Evolutionary conservation across 495 filamentous ascomycete genomes (phyloP), one percentile per base, ranked within the genome.

Genomic region (Podospora pseudopauciseta): DNA sequence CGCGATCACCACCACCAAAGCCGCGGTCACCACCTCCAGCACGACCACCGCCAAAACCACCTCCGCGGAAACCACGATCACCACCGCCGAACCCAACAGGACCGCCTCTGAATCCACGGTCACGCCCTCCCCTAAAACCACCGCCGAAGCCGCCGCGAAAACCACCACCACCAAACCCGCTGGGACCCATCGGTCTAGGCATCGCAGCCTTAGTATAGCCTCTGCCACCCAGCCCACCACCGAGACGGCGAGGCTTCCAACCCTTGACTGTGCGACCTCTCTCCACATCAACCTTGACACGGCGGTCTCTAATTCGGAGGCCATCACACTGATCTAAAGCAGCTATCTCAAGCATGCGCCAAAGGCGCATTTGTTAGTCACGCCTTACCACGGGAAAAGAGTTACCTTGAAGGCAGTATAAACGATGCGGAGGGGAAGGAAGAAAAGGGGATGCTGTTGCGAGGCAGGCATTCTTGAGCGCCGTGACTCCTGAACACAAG

Each of bases 201-300:
- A 88, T 82, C 7, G 90, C 86, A 76, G 90, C 86, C 78, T 96
- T 97, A 39, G 94, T 97, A 80, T 98, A 97, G 55, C 92, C 91
- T 71, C 94, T 91, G 39, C 93, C 93, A 53, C 96, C 95, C 16
- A 97, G 85, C 32, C 96, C 96, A 72, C 95, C 95, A 65, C 94
- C 95, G 57, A 94, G 90, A 49, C 95, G 92, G 64, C 91, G 88
- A 65, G 95, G 95, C 75, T 91, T 92, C 95, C 95, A 99, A 60
- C 91, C 93, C 74, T 91, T 91, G 59, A 97, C 92, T 49, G 95
- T 97, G 66, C 95, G 90, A 70, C 95, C 96, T 75, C 96, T 90
- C 79, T 99, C 95, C 62, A 97, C 94, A 79, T 99, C 95, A 67
- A 99, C 93, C 75, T 96, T 86, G 69, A 97, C 91, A 64, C 90